Percentiles rank a stretch among this genome's conserved stretches.
Conservation (phyloP, 805 yeast species). For the Suhomyces sp. region DNA sequence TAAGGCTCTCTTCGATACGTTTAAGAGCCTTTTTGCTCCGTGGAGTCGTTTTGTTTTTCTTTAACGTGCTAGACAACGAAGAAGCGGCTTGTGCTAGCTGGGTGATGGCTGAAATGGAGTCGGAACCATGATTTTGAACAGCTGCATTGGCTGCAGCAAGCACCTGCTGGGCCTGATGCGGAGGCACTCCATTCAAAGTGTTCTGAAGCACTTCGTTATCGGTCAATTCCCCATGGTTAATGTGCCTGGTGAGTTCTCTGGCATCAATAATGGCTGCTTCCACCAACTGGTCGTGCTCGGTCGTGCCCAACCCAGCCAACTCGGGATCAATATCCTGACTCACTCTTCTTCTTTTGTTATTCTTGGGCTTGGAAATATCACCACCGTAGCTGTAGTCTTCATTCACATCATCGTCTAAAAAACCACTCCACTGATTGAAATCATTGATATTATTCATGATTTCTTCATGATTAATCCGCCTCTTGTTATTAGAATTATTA, state of each 20-base stretch:
- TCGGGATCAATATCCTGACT: constrained; percentile 37
- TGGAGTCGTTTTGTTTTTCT: constrained; percentile 5
- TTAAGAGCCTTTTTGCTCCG: constrained; percentile 6
- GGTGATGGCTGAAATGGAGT: constrained; percentile 23
- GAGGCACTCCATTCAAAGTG: constrained; percentile 15
- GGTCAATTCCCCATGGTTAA: constrained; percentile 6
- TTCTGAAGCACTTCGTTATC: constrained; percentile 7
- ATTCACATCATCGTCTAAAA: constrained; percentile 22
- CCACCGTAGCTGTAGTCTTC: constrained; percentile 11
- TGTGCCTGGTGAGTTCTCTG: constrained; percentile 53
- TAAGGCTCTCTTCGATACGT: constrained; percentile 7
- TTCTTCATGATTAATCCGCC: constrained; percentile 32
- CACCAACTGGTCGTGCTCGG: constrained; percentile 62
- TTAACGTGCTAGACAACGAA: constrained; percentile 11
- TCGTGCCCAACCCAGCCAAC: constrained; percentile 33
- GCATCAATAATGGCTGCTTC: constrained; percentile 72
- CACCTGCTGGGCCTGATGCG: constrained; percentile 30
- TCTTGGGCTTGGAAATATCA: constrained; percentile 2
- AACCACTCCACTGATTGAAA: constrained; percentile 50
- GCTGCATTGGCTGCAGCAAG: constrained; percentile 27
- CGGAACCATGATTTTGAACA: constrained; percentile 14
- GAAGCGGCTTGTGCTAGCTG: constrained; percentile 29
- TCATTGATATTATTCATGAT: constrained; percentile 46
- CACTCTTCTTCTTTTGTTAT: constrained; percentile 10
- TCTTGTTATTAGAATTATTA: constrained; percentile 8